Conservation (phyloP, 352 stramenopile genomes). For the Phytopythium oedochilum region DNA sequence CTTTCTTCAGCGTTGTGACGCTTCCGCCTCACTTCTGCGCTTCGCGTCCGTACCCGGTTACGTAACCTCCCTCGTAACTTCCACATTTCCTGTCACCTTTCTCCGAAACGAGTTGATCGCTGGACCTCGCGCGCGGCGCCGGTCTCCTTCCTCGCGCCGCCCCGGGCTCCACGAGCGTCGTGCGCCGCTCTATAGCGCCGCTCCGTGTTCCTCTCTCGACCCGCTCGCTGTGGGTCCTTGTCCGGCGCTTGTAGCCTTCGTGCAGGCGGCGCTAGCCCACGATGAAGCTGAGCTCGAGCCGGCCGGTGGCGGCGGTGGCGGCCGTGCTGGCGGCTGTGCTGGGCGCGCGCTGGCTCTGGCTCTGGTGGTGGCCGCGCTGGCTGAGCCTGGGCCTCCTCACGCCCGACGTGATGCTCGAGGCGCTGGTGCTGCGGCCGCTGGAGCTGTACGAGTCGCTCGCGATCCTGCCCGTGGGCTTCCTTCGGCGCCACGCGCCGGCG, state of each 20-base stretch:
- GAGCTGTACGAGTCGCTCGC: slow-evolving; percentile 73
- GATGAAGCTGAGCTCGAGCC: background rate
- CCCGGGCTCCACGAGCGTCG: background rate
- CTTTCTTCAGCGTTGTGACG: background rate
- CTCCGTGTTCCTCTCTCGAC: background rate
- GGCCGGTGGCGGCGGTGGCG: background rate
- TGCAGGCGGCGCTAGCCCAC: too few relatives aligned
- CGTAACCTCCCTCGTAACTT: background rate
- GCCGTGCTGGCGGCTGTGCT: slow-evolving; percentile 20
- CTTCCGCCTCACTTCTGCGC: background rate
- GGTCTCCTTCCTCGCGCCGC: background rate
- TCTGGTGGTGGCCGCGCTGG: slow-evolving; percentile 6
- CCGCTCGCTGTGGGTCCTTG: background rate
- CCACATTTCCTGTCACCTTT: background rate
- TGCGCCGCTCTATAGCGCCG: background rate
- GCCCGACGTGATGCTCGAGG: slow-evolving; percentile 45
- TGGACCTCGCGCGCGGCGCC: background rate
- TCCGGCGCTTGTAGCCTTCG: background rate
- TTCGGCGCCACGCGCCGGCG: slow-evolving; percentile 69
- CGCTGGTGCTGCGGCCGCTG: slow-evolving; percentile 54
- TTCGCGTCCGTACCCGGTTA: background rate
- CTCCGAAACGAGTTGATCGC: background rate
- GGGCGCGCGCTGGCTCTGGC: background rate
- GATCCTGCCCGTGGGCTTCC: slow-evolving; percentile 69
- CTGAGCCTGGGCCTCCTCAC: slow-evolving; percentile 24